These are phyloP conservation scores for Domatiomyces globalis DNA, from an alignment of 2,329 filamentous ascomycete species.

Conservation along the genomic window DNA sequence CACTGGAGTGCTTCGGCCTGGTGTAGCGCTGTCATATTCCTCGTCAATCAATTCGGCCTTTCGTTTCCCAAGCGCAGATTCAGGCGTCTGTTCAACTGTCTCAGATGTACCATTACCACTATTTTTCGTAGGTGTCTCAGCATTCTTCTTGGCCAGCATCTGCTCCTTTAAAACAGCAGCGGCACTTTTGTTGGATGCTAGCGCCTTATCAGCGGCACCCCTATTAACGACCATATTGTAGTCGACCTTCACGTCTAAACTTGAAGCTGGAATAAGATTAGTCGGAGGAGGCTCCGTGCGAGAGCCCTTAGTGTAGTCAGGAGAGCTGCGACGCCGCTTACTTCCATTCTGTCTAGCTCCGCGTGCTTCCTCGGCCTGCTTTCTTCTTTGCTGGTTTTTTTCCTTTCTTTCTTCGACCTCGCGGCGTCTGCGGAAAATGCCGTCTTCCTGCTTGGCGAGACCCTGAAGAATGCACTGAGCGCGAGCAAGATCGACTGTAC, in stretches of 20 bases:
- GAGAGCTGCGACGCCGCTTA: constrained; percentile 32
- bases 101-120: constrained; percentile 22
- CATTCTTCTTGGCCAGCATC: constrained; percentile 39
- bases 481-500: constrained; percentile 70
- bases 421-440: constrained; percentile 78
- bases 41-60: constrained; percentile 60
- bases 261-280: background rate
- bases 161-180: constrained; percentile 76
- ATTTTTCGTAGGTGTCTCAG: constrained; percentile 23
- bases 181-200: constrained; percentile 82
- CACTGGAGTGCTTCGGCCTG: constrained; percentile 45
- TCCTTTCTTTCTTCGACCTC: constrained; percentile 74
- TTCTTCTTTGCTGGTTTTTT: constrained; percentile 64
- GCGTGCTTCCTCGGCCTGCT: constrained; percentile 49
- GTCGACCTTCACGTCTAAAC: constrained; percentile 36
- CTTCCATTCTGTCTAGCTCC: constrained; percentile 25
- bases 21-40: constrained; percentile 39
- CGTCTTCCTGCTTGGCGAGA: constrained; percentile 81
- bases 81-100: constrained; percentile 23
- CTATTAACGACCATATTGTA: constrained; percentile 81
- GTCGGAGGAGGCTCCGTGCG: constrained; percentile 6
- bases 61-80: constrained; percentile 54
- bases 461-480: constrained; percentile 81
- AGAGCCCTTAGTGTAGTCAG: constrained; percentile 26
- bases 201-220: constrained; percentile 50